Percentiles rank a stretch among this genome's conserved stretches.
Conservation (phyloP, 1,139 yeast species). For the Chernovozyma aurita region DNA sequence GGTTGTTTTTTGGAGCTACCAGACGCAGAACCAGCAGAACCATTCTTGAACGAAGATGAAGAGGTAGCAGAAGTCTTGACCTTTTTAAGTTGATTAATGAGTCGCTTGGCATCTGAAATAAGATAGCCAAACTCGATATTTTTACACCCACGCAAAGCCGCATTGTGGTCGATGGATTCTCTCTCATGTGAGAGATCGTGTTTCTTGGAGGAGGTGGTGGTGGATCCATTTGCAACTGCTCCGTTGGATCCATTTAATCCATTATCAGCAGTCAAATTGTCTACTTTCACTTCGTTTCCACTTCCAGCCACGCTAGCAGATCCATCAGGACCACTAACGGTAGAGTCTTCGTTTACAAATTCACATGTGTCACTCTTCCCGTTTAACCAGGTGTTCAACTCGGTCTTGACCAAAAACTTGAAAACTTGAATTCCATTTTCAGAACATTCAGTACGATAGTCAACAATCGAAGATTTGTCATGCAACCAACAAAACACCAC, state of each 20-base stretch:
- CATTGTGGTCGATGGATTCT: slow-evolving; percentile 71
- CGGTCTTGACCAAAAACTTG: slow-evolving; percentile 82
- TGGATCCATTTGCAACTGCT: too few relatives aligned
- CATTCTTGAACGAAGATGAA: not conserved
- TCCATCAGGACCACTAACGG: slow-evolving; percentile 9
- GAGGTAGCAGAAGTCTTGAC: slow-evolving; percentile 17
- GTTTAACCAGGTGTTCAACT: slow-evolving; percentile 73
- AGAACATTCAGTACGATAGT: slow-evolving; percentile 73
- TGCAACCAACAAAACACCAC: slow-evolving; percentile 80
- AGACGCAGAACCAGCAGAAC: slow-evolving; percentile 11
- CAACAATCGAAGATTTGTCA: slow-evolving; percentile 73
- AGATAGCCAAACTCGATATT: slow-evolving; percentile 69
- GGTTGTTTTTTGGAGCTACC: slow-evolving; percentile 56
- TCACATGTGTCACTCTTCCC: slow-evolving; percentile 57
- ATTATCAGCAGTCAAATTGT: too few relatives aligned
- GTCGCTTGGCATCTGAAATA: slow-evolving; percentile 64
- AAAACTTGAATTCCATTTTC: slow-evolving; percentile 63
- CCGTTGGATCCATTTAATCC: not conserved
- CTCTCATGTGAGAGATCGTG: slow-evolving; percentile 56
- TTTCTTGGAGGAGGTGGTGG: too few relatives aligned
- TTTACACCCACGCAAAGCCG: slow-evolving; percentile 74
- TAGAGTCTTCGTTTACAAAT: not conserved
- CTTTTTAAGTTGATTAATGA: slow-evolving; percentile 52
- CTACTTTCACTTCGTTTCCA: slow-evolving; percentile 6
- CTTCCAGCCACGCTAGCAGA: too few relatives aligned